Percentiles rank a stretch among this genome's conserved stretches.
Conservation (phyloP, 306 rosid genomes). For the Rosa rugosa region DNA sequence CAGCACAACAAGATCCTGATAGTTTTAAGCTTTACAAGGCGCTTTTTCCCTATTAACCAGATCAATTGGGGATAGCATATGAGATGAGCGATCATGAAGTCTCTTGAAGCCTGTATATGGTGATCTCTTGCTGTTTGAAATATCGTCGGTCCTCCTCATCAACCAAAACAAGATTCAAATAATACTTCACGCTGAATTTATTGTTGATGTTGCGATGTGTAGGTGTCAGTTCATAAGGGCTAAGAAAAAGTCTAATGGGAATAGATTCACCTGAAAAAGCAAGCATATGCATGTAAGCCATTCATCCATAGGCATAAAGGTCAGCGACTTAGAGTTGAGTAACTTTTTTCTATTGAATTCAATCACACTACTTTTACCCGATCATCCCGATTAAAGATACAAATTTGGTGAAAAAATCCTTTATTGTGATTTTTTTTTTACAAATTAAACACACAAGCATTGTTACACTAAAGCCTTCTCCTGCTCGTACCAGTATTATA, state of each 20-base stretch:
- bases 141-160: slow-evolving; percentile 98
- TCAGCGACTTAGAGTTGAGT: background rate
- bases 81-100: slow-evolving; percentile 44
- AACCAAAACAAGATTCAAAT: slow-evolving; percentile 92
- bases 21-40: slow-evolving; percentile 41
- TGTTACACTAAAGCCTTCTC: background rate
- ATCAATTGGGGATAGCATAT: slow-evolving; percentile 22
- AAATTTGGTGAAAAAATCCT: background rate
- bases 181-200: slow-evolving; percentile 96
- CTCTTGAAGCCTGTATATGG: slow-evolving; percentile 87
- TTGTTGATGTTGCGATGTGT: slow-evolving; percentile 92
- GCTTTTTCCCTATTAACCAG: slow-evolving; percentile 23
- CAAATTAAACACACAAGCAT: background rate
- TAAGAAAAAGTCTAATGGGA: slow-evolving; percentile 94
- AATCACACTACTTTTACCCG: background rate
- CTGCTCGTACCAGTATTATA: background rate
- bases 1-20: slow-evolving; percentile 29
- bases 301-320: background rate
- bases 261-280: slow-evolving; percentile 87
- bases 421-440: background rate
- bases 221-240: slow-evolving; percentile 97
- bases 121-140: slow-evolving; percentile 98
- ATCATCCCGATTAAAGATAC: background rate
- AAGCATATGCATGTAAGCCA: slow-evolving; percentile 19
- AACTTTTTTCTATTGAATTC: background rate